Evolutionary conservation across 257 asterid species (phyloP), one percentile per base, ranked within the genome.

Genomic region (Solanum lycopersicoides): DNA sequence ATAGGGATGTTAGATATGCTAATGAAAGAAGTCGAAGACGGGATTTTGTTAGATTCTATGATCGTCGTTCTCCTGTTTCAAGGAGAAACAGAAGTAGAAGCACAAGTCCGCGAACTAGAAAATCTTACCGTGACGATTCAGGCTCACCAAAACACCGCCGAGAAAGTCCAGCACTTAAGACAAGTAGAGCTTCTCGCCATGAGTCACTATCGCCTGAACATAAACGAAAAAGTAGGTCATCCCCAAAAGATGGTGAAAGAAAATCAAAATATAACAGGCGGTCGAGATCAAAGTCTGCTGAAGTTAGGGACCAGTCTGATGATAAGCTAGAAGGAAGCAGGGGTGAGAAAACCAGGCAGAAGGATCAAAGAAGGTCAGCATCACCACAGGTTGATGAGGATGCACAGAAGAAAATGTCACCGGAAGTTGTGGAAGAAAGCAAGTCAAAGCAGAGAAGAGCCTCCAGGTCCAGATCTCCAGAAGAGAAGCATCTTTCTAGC

Each of bases 31-130:
- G 86, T 87, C 89, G 98, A 89, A 90, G 95, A 88, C 91, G 93
- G 45, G 97, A 89, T 87, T 83, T 80, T 9, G 93, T 90, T 91
- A 92, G 96, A 91, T 92, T 88, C 14, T 89, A 87, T 88, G 98
- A 90, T 86, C 91, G 91, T 32, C 91, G 71, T 89, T 92, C 94
- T 56, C 94, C 93, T 59, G 88, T 89, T 91, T 91, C 94, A 65
- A 92, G 98, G 91, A 93, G 98, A 91, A 91, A 95, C 86, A 92
- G 95, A 88, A 96, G 98, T 92, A 93, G 97, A 89, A 95, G 96
- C 92, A 90, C 76, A 82, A 93, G 95, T 91, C 98, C 98, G 69
- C 89, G 90, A 88, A 42, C 88, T 60, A 95, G 92, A 91, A 97
- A 92, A 93, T 84, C 93, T 71, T 84, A 91, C 79, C 91, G 92